Conservation (phyloP, 139 green algal species). For the Closterium sp. region DNA sequence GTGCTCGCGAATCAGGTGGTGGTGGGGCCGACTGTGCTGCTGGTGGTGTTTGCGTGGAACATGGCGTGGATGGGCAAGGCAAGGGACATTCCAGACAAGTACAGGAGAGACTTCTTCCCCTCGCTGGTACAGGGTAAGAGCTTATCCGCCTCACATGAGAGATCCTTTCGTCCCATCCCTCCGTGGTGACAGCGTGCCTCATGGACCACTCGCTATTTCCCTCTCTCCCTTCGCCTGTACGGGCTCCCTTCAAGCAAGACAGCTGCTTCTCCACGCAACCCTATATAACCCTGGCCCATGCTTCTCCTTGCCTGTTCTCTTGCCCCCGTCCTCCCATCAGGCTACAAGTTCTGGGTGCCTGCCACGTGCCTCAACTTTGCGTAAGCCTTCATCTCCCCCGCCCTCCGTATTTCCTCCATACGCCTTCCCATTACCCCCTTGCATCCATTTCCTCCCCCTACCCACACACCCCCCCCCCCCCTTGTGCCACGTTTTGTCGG, state of each 20-base stretch:
- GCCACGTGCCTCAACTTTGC: conserved; percentile 19
- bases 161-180: not conserved
- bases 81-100: conserved; percentile 50
- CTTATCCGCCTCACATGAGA: not conserved
- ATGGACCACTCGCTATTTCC: no score
- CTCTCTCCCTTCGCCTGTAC: no score
- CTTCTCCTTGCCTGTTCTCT: no score
- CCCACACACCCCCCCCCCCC: not conserved
- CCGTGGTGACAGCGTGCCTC: no score
- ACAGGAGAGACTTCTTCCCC: conserved; percentile 31
- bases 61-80: conserved; percentile 29
- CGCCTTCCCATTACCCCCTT: no score
- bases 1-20: conserved; percentile 53
- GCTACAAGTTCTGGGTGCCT: conserved; percentile 39
- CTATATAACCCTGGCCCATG: no score
- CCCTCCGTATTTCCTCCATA: not conserved
- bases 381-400: not conserved
- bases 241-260: no score
- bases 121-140: conserved; percentile 41
- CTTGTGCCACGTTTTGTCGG: not conserved
- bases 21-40: conserved; percentile 55
- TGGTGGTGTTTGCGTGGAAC: conserved; percentile 60
- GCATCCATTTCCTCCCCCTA: not conserved
- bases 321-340: no score
- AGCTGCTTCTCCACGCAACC: no score